A percentile compares a stretch with the other conserved stretches of the same genome.
Evolutionary conservation across 140 eudicot genomes (phyloP).

Genomic region (Erigeron philadelphicus): DNA sequence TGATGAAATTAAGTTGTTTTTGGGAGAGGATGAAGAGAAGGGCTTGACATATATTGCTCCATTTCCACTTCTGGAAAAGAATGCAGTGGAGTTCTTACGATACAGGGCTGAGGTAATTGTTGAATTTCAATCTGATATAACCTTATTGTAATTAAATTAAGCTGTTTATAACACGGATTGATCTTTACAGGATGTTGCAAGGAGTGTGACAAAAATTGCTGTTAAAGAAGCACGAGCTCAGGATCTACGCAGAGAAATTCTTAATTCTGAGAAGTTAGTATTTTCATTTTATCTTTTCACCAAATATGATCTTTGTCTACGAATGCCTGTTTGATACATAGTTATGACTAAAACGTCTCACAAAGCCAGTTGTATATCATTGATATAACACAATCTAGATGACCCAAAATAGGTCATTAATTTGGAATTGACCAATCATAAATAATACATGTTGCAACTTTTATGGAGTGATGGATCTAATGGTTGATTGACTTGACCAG

Average conservation of each 20-base stretch:
- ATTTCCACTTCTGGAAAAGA: constrained; percentile 67
- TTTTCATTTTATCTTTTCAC: background rate
- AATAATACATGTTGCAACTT: too few species aligned
- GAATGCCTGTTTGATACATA: too few species aligned
- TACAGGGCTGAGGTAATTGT: constrained; percentile 86
- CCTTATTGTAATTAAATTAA: background rate
- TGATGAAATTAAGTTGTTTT: constrained; percentile 59
- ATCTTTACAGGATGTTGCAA: constrained; percentile 76
- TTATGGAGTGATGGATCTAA: too few species aligned
- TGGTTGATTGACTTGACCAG: background rate
- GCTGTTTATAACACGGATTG: background rate
- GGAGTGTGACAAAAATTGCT: constrained; percentile 85
- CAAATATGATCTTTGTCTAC: background rate
- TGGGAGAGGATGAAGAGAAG: constrained; percentile 55
- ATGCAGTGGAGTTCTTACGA: constrained; percentile 85
- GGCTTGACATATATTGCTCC: constrained; percentile 51
- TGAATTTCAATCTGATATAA: background rate
- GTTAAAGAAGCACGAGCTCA: constrained; percentile 93
- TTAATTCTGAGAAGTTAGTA: constrained; percentile 88
- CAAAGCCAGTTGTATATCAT: too few species aligned
- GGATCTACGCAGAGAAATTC: constrained; percentile 90
- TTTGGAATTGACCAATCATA: too few species aligned
- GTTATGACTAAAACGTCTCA: too few species aligned
- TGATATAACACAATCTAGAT: too few species aligned
- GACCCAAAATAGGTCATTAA: too few species aligned